Conservation (phyloP, 331 rosid genomes). For the Ulmus americana region DNA sequence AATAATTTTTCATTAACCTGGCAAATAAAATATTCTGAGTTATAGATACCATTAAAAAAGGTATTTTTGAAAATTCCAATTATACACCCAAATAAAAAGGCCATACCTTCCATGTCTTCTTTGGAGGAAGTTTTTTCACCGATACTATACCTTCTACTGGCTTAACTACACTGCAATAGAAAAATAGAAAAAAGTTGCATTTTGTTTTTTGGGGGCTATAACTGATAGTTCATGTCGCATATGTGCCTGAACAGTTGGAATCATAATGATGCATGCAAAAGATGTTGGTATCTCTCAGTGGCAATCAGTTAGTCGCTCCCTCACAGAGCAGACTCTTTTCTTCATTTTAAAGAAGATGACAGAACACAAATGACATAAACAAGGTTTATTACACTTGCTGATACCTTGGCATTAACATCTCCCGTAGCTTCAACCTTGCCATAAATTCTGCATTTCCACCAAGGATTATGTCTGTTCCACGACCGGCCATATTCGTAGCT, state of each 20-base stretch:
- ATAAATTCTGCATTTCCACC: constrained; percentile 99
- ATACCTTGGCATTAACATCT: constrained; percentile 94
- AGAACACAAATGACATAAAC: background rate
- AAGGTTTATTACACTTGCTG: constrained; percentile 8
- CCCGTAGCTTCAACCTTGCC: constrained; percentile 93
- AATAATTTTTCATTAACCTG: constrained; percentile 84
- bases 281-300: constrained; percentile 17
- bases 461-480: constrained; percentile 96
- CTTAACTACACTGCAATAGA: constrained; percentile 68
- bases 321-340: background rate
- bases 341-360: background rate
- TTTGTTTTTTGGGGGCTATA: background rate
- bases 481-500: constrained; percentile 99
- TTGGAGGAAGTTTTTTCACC: constrained; percentile 79
- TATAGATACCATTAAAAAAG: constrained; percentile 18
- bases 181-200: constrained; percentile 24
- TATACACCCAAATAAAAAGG: constrained; percentile 15
- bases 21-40: constrained; percentile 23
- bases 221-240: constrained; percentile 9
- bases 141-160: constrained; percentile 77
- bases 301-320: constrained; percentile 11
- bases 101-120: constrained; percentile 78
- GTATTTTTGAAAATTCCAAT: background rate
- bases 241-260: constrained; percentile 5
- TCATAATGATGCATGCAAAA: constrained; percentile 14